These are phyloP conservation scores for Gnaphalium uliginosum DNA, from an alignment of 129 eudicot species.

Conservation along the genomic window DNA sequence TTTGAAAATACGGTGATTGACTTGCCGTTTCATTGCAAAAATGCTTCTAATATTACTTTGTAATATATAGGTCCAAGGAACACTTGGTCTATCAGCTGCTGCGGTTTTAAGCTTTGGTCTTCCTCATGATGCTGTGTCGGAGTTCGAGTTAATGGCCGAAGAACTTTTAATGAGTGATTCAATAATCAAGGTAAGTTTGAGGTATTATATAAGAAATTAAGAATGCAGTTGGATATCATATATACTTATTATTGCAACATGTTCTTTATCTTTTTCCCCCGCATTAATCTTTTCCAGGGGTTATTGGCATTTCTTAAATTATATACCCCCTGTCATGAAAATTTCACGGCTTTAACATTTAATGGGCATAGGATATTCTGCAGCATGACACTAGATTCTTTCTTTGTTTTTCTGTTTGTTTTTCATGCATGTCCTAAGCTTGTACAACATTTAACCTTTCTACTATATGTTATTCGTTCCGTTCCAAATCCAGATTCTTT, in stretches of 20 bases:
- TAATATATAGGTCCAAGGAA: constrained; percentile 77
- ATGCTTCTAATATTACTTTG: constrained; percentile 16
- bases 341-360: not conserved
- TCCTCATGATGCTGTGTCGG: constrained; percentile 78
- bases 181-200: constrained; percentile 65
- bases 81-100: constrained; percentile 75
- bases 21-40: not conserved
- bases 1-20: constrained; percentile 11
- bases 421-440: not conserved
- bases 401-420: constrained; percentile 2
- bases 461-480: not conserved
- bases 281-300: not conserved
- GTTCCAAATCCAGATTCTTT: not conserved
- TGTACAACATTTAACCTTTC: not conserved
- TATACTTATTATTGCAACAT: not conserved
- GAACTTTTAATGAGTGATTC: constrained; percentile 97
- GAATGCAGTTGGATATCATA: not conserved
- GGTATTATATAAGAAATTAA: constrained; percentile 4
- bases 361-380: constrained; percentile 7
- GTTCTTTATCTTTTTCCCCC: not conserved
- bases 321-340: not conserved
- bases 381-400: constrained; percentile 9
- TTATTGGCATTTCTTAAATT: constrained; percentile 15
- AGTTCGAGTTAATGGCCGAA: constrained; percentile 83
- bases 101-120: constrained; percentile 85